Base-by-base conservation (phyloP, 1,284 basidiomycete genomes). In the Ustilago tritici region DNA sequence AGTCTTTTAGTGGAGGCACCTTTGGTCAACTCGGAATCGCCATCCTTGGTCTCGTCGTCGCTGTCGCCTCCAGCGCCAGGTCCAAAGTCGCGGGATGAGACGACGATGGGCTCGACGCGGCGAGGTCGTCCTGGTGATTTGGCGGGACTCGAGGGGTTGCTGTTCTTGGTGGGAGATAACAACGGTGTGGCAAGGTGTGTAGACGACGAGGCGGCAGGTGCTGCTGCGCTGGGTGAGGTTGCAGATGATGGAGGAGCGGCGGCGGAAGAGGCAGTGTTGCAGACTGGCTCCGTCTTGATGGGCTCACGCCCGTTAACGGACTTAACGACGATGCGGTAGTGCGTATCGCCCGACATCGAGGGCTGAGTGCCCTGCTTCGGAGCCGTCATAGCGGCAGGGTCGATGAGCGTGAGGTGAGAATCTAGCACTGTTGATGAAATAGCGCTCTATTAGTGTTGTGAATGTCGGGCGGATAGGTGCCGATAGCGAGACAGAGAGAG, bases 271-370 rank as follows among this genome's bases (percentile, higher is more conserved):
- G 43, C 9, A 17, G 15, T 43, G 40, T 12, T 43, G 15, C 14
- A 15, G 43, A 46, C 36, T 0, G 64, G 61, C 52, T 73, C 70
- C 1, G 35, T 19, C 43, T 77, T 77, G 75, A 73, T 59, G 57
- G 70, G 70, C 23, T 72, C 69, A 49, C 67, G 74, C 19, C 74
- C 74, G 23, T 76, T 76, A 62, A 76, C 74, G 15, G 74, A 72
- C 31, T 71, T 76, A 59, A 76, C 74, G n/a, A 76, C 47, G 69
- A 76, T 76, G 56, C 74, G 69, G 23, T 76, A 69, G 49, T 68
- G 64, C 14, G 68, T 56, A 46, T 65, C 62, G 56, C 55, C 57
- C 5, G 62, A 41, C 19, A 41, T 36, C 10, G 59, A 59, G 49
- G 62, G 46, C 55, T 61, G 65, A 47, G 60, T 52, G 50, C 61